Base-by-base conservation (phyloP, 208 protist species). In the Crithidia expoeki region DNA sequence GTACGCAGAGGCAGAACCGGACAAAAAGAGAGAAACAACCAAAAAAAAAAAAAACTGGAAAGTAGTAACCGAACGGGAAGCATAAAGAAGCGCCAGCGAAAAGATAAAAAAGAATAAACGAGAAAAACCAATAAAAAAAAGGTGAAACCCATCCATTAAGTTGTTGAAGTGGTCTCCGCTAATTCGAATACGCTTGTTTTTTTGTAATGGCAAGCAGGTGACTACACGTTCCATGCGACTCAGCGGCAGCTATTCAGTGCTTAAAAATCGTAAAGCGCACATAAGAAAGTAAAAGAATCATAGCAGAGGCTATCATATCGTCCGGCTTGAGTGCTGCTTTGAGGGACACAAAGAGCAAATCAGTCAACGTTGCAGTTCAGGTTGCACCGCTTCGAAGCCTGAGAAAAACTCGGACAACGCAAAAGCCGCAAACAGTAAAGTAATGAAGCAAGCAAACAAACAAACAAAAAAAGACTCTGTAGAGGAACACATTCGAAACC, bases 1-100 rank as follows among this genome's bases (percentile, higher is more conserved):
- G 33, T 60, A 71, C 64, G 61, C 65, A 79, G 32, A 78, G 70
- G 34, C 63, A 74, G 38, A 46, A 49, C 56, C 38, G 23, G 38
- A 34, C 9, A 27, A 49, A 12, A 62, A 33, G 49, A 50, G 36
- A 42, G 52, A 58, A 33, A 4, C 27, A 38, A 67, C 16, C 28
- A 55, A 44, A 56, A n/a, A 58, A 44, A n/a, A 19, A 56, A 44
- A 44, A 21, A 44, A 59, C n/a, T 36, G 50, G n/a, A 72, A 40
- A 68, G 0, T 1, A 57, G 32, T n/a, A n/a, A n/a, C n/a, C n/a
- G n/a, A n/a, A n/a, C n/a, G n/a, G 46, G 16, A 32, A 65, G 58
- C 19, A 56, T 27, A 40, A 27, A 38, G 5, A 55, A 46, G 49
- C 3, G n/a, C 16, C 36, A 28, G 12, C 49, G 1, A 51, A 71